phyloP scores from a whole-genome alignment of 2,329 filamentous ascomycete species.

The Cryphonectria nitschkei region DNA sequence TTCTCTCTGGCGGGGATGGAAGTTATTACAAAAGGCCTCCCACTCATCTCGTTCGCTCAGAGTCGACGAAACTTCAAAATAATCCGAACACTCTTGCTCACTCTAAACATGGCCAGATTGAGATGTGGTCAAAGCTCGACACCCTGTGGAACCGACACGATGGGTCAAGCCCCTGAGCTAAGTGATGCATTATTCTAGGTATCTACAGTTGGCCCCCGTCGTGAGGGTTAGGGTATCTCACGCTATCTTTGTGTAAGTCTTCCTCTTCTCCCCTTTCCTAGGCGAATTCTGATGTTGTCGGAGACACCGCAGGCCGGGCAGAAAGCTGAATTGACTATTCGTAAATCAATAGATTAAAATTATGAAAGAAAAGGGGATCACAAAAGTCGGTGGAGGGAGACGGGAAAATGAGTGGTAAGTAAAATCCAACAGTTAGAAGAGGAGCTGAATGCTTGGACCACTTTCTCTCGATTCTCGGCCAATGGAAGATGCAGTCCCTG shows the following conservation, averaged over 20 bases:
- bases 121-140: constrained; percentile 9
- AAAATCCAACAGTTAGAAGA: background rate
- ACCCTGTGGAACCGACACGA: background rate
- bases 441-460: background rate
- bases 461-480: background rate
- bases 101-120: background rate
- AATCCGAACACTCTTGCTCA: background rate
- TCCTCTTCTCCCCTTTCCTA: background rate
- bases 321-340: background rate
- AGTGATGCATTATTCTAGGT: too few species aligned
- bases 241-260: background rate
- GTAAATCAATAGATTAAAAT: background rate
- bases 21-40: too few species aligned
- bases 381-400: background rate
- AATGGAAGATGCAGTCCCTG: background rate
- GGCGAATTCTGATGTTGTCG: background rate
- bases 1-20: too few species aligned
- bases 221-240: background rate
- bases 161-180: constrained; percentile 8
- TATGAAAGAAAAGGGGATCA: background rate
- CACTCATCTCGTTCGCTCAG: background rate
- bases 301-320: background rate
- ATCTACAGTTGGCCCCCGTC: background rate
- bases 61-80: background rate
- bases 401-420: background rate